Evolutionary conservation across 441 rosid genomes (phyloP), one percentile per base, ranked within the genome.

Genomic region (Cnidoscolus chayamansa): DNA sequence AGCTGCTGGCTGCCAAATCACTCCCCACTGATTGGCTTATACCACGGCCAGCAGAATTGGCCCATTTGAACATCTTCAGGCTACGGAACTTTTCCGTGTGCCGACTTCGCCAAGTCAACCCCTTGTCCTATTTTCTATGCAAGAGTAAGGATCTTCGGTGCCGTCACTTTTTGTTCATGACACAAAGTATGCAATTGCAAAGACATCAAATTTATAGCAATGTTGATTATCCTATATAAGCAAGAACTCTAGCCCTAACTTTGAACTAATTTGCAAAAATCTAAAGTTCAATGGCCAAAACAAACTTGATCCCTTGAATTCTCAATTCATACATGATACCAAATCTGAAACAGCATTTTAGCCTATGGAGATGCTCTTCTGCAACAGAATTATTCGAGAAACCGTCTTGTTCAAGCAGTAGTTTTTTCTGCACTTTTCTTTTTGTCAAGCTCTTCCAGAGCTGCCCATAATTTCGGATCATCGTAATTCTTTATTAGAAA

Each of bases 381-480:
- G 68, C 30, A 65, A 51, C 56, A 31, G 40, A 61, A 72, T 67
- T 67, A 63, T 68, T 77, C 19, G 20, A 58, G 5, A 15, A 61
- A 67, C 25, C 25, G 25, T 25, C 25, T 25, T 25, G 13, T 35
- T 71, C 79, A 65, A 59, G 70, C 51, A 13, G 69, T 0, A 65
- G 55, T 56, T 11, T 16, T 53, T 54, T 37, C 50, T 1, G 78
- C 73, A 57, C 45, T 79, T 49, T 63, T 70, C 74, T 79, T 81
- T 79, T 75, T 80, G 68, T 86, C 91, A 32, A 89, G 84, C 63
- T 87, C 89, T 76, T 87, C 86, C 60, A 94, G 79, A 77, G 91
- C 96, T 13, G 81, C 83, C 98, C 83, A 86, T 73, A 94, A 78
- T 77, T 84, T 89, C 0, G 92, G 89, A 73, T 95, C 98, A 3